A percentile compares a stretch with the other conserved stretches of the same genome.
These are phyloP conservation scores for Lindgomyces ingoldianus DNA, from an alignment of 495 filamentous ascomycete species.

Conservation along the genomic window DNA sequence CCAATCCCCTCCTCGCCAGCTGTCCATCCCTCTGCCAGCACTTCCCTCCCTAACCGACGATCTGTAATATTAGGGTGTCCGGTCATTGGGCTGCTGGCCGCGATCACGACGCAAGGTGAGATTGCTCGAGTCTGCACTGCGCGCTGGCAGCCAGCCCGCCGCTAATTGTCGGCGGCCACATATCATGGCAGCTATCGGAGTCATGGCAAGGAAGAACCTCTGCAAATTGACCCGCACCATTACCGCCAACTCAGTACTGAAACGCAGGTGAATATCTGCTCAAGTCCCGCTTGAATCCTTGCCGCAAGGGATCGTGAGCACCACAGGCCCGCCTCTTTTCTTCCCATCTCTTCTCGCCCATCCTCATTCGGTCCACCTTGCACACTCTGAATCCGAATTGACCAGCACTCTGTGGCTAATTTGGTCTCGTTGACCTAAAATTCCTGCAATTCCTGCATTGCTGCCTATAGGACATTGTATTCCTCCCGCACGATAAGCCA, in stretches of 20 bases:
- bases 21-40: slow-evolving; percentile 30
- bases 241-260: slow-evolving; percentile 37
- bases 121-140: slow-evolving; percentile 37
- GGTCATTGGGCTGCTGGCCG: slow-evolving; percentile 33
- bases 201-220: slow-evolving; percentile 34
- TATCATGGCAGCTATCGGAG: slow-evolving; percentile 29
- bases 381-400: slow-evolving; percentile 27
- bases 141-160: slow-evolving; percentile 30
- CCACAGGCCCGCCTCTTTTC: slow-evolving; percentile 27
- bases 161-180: slow-evolving; percentile 40
- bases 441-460: slow-evolving; percentile 41
- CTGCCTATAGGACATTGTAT: slow-evolving; percentile 35
- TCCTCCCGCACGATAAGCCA: slow-evolving; percentile 38
- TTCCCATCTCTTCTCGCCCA: slow-evolving; percentile 9
- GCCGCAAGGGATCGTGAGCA: slow-evolving; percentile 36
- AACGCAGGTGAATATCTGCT: slow-evolving; percentile 38
- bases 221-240: slow-evolving; percentile 37
- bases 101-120: slow-evolving; percentile 35
- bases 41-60: slow-evolving; percentile 2
- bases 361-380: slow-evolving; percentile 34
- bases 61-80: slow-evolving; percentile 29
- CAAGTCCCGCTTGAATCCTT: slow-evolving; percentile 23
- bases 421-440: slow-evolving; percentile 32
- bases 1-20: slow-evolving; percentile 26
- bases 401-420: slow-evolving; percentile 39